These are phyloP conservation scores for Penicillium soppii DNA, from an alignment of 495 filamentous ascomycete genomes.

Conservation along the genomic window DNA sequence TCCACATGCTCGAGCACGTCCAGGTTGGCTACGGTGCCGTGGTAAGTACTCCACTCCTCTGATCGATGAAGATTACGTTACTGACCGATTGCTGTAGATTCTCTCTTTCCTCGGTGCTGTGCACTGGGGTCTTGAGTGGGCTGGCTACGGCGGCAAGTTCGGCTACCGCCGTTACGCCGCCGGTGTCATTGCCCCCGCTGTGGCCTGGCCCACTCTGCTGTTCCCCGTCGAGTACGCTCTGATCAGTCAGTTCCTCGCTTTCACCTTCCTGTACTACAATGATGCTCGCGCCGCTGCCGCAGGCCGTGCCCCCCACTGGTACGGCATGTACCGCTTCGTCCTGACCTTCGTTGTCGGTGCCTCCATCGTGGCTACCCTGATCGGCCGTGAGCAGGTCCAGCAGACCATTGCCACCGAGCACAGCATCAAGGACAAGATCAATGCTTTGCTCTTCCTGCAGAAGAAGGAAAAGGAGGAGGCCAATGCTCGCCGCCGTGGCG, in stretches of 20 bases:
- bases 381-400: constrained; percentile 83
- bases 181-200: constrained; percentile 75
- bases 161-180: constrained; percentile 78
- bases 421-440: constrained; percentile 61
- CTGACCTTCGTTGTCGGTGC: constrained; percentile 90
- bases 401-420: constrained; percentile 49
- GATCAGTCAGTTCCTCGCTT: constrained; percentile 85
- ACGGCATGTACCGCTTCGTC: constrained; percentile 90
- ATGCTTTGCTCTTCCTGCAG: constrained; percentile 58
- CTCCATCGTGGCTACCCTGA: constrained; percentile 80
- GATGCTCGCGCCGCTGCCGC: constrained; percentile 71
- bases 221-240: constrained; percentile 86
- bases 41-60: constrained; percentile 48
- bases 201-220: constrained; percentile 92
- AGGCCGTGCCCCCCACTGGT: constrained; percentile 92
- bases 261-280: constrained; percentile 85
- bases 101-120: constrained; percentile 95
- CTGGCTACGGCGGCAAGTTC: constrained; percentile 68
- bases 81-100: constrained; percentile 53
- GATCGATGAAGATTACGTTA: not conserved
- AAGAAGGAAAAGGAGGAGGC: constrained; percentile 62
- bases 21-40: constrained; percentile 94
- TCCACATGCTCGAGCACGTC: constrained; percentile 82
- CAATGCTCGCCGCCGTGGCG: constrained; percentile 50
- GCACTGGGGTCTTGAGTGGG: constrained; percentile 90